Evolutionary conservation across 768 basidiomycete genomes (phyloP), one percentile per base, ranked within the genome.

Genomic region (Rhodotorula diobovata): DNA sequence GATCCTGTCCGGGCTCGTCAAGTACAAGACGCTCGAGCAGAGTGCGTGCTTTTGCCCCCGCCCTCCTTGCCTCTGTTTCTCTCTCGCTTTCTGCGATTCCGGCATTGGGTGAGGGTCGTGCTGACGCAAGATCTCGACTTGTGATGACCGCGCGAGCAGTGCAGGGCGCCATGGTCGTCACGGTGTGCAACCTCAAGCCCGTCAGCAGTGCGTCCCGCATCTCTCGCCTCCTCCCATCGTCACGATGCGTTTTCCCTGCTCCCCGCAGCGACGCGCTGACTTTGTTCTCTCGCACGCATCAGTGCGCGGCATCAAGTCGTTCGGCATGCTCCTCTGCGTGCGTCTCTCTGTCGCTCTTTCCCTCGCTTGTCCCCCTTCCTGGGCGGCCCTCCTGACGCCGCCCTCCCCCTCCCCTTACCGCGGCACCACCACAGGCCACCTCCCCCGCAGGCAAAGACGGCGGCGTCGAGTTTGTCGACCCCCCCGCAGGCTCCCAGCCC

Each of bases 311-410:
- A 88, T 99, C 76, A 98, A 97, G 83, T 95, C 93, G 70, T 95
- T 90, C 78, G 96, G 93, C 43, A 98, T 99, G 96, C 90, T 99
- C 48, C 88, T 99, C 71, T 90, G 89, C 78, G 93, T 93, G 80
- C 58, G 87, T 80, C 18, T 9, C 55, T 25, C 23, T 37, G 4
- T 11, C 6, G 12, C 62, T 18, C 6, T 30, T 37, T 60, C 35
- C 46, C n/a, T n/a, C n/a, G n/a, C n/a, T n/a, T n/a, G n/a, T n/a
- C n/a, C n/a, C n/a, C n/a, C n/a, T n/a, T n/a, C n/a, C n/a, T n/a
- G n/a, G n/a, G n/a, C n/a, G n/a, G n/a, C n/a, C n/a, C n/a, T n/a
- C 20, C 63, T 5, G 48, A 37, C 34, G 63, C 14, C 39, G 23
- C 77, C 30, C 39, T 39, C 28, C 67, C 50, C 8, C 7, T n/a